Conservation (phyloP, 2,329 filamentous ascomycete species). For the Nectriaceae sp. region DNA sequence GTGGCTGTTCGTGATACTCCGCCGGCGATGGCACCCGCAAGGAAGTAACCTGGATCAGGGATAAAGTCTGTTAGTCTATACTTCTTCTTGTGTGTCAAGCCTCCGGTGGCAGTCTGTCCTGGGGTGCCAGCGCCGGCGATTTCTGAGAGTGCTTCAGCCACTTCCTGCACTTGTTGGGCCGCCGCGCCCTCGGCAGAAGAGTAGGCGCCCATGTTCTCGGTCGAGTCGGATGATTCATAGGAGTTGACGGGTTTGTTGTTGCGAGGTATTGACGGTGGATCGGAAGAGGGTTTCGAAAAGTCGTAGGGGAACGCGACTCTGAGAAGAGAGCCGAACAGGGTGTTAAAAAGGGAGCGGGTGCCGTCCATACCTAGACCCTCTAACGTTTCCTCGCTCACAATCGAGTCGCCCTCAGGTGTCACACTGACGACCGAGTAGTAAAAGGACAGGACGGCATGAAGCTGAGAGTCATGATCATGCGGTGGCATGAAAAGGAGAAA, state of each 20-base stretch:
- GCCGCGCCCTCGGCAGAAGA: conserved; percentile 19
- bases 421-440: conserved; percentile 88
- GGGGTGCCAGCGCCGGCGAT: conserved; percentile 39
- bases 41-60: conserved; percentile 94
- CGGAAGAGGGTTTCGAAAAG: conserved; percentile 31
- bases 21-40: conserved; percentile 92
- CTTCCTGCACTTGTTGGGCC: conserved; percentile 23
- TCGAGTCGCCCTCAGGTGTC: conserved; percentile 90
- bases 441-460: conserved; percentile 85
- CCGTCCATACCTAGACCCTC: conserved; percentile 89
- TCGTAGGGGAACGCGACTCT: conserved; percentile 60
- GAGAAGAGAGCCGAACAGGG: conserved; percentile 75
- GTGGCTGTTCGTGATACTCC: conserved; percentile 94
- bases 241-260: conserved; percentile 4
- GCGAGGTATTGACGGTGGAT: conserved; percentile 20
- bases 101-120: conserved; percentile 36
- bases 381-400: conserved; percentile 86
- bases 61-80: conserved; percentile 66
- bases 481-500: conserved; percentile 88
- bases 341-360: conserved; percentile 59
- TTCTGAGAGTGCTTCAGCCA: conserved; percentile 23
- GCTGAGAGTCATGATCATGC: conserved; percentile 63
- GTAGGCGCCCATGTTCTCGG: conserved; percentile 21
- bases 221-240: conserved; percentile 14
- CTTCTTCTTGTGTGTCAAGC: conserved; percentile 41